Conservation (phyloP, 2,329 filamentous ascomycete species). For the Plectosphaerella cucumerina region DNA sequence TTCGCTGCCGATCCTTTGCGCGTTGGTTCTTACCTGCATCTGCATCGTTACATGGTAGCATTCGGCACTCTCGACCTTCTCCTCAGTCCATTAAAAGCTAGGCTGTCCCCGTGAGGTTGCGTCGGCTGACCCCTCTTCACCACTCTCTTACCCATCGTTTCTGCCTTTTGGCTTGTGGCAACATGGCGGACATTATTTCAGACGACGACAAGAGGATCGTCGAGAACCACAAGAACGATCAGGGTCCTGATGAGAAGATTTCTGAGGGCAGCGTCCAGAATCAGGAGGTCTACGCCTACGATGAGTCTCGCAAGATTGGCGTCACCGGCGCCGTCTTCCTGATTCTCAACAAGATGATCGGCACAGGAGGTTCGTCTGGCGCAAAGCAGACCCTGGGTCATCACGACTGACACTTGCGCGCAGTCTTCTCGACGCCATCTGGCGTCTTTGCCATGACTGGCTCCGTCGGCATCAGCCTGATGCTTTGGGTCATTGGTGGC, state of each 20-base stretch:
- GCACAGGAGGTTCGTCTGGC: slow-evolving; percentile 45
- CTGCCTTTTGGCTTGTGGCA: neutral
- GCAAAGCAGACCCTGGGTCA: neutral
- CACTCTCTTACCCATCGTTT: neutral
- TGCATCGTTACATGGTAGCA: too few species aligned
- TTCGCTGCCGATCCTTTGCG: too few species aligned
- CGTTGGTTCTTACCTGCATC: too few species aligned
- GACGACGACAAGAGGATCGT: slow-evolving; percentile 1
- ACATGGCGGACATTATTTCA: neutral
- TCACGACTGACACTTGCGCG: neutral
- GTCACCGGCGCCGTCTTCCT: slow-evolving; percentile 48
- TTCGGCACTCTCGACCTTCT: too few species aligned
- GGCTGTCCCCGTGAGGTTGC: too few species aligned
- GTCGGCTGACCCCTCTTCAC: too few species aligned
- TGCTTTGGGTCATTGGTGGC: slow-evolving; percentile 27
- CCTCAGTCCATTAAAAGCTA: too few species aligned
- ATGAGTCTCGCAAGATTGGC: slow-evolving; percentile 45
- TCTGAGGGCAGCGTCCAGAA: slow-evolving; percentile 4
- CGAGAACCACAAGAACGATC: slow-evolving; percentile 1
- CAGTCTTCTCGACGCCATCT: slow-evolving; percentile 52
- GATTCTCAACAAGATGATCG: slow-evolving; percentile 57
- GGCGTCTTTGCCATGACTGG: slow-evolving; percentile 47
- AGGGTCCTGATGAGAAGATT: neutral
- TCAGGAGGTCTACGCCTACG: slow-evolving; percentile 27
- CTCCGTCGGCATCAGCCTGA: slow-evolving; percentile 41